phyloP scores from a whole-genome alignment of 805 yeast species.

The Schwanniomyces occidentalis region DNA sequence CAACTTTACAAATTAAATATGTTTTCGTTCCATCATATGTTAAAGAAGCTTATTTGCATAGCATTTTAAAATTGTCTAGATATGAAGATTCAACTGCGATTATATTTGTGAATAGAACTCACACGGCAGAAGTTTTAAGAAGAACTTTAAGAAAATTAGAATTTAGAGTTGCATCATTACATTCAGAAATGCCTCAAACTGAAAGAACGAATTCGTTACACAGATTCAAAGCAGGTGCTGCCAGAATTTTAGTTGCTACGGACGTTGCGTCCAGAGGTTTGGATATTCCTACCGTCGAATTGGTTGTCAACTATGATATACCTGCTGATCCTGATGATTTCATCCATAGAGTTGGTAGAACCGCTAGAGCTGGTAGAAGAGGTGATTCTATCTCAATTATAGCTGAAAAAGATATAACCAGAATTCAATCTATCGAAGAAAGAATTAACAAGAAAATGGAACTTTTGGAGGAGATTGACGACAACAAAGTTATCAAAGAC shows the following conservation, averaged over 20 bases:
- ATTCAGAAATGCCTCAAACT: constrained; percentile 90
- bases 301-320: constrained; percentile 87
- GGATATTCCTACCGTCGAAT: constrained; percentile 89
- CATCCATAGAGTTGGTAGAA: constrained; percentile 97
- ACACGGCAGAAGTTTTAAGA: constrained; percentile 83
- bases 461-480: constrained; percentile 69
- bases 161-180: constrained; percentile 83
- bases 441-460: constrained; percentile 79
- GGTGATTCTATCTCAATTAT: constrained; percentile 85
- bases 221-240: constrained; percentile 92
- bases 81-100: constrained; percentile 71
- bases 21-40: constrained; percentile 83
- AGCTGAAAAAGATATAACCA: constrained; percentile 78
- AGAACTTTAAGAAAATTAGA: constrained; percentile 73
- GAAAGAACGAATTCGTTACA: constrained; percentile 92
- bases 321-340: constrained; percentile 97
- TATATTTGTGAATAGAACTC: constrained; percentile 88
- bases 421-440: constrained; percentile 84
- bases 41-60: constrained; percentile 83
- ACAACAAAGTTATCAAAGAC: constrained; percentile 72
- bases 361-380: constrained; percentile 93
- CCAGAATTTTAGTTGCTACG: constrained; percentile 88
- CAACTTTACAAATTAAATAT: constrained; percentile 63
- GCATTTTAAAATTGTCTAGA: constrained; percentile 60
- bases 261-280: constrained; percentile 98